Base-by-base conservation (phyloP, 148 eudicot species). In the Chenopodium formosanum region DNA sequence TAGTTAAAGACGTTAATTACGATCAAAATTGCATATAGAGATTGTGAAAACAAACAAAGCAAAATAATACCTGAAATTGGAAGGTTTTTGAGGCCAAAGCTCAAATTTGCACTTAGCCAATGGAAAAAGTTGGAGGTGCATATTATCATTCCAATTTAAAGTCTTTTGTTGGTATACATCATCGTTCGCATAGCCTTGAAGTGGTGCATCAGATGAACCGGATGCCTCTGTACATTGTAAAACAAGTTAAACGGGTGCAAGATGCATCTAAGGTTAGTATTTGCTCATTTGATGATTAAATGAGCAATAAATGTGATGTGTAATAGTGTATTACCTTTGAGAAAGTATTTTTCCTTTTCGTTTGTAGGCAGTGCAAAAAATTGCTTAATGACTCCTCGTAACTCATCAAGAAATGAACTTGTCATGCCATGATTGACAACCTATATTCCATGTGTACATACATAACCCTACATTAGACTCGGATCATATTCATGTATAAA, bases 181-280 rank as follows among this genome's bases (percentile, higher is more conserved):
- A 32, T 75, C 86, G 47, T 76, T 84, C 7, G 90, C 91, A 78
- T 89, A 89, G 0, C 91, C 91, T 80, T 87, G 86, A 7, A 37
- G 4, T 48, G 52, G 52, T 3, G 52, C 52, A 48, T 48, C 52
- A 48, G 13, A 1, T 48, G 52, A 48, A 48, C 52, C 2, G 13
- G 52, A 12, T 12, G 7, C 52, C 52, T 12, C 52, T 48, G 52
- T 12, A 9, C 14, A 48, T 48, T 48, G 12, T 48, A 12, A 48
- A 48, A 48, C 52, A 34, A 34, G 37, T 34, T 2, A 34, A 34
- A 34, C 37, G 37, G 0, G 37, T 34, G 37, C 37, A 34, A 34
- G 37, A 34, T 34, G 37, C 37, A 34, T 34, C 37, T 4, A 34
- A 34, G 37, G 37, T 34, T 34, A 34, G 6, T 34, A 34, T 34